A percentile compares a stretch with the other conserved stretches of the same genome.
phyloP scores from a whole-genome alignment of 176 grass and related monocot species.

The Raddia guianensis region DNA sequence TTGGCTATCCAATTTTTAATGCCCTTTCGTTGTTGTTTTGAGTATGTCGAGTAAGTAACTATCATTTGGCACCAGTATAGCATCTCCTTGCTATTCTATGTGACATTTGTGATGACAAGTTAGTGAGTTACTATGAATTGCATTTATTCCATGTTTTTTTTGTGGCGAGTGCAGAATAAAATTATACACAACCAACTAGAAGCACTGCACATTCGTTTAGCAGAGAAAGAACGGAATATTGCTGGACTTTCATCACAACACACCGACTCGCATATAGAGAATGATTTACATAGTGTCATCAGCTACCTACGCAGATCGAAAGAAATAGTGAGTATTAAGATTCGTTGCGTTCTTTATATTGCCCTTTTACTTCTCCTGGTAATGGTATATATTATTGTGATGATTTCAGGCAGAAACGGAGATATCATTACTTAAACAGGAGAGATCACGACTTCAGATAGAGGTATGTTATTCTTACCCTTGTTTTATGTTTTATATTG shows the following conservation, averaged over 20 bases:
- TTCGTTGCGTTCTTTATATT: neutral
- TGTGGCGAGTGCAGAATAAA: slow-evolving; percentile 67
- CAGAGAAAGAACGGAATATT: slow-evolving; percentile 71
- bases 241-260: slow-evolving; percentile 61
- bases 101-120: neutral
- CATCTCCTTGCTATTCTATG: slow-evolving; percentile 7
- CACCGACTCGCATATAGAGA: slow-evolving; percentile 65
- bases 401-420: slow-evolving; percentile 92
- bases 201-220: slow-evolving; percentile 83
- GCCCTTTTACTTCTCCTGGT: neutral
- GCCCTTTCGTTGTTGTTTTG: neutral
- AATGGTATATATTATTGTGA: slow-evolving; percentile 23
- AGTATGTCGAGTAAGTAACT: neutral
- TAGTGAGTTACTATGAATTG: neutral
- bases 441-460: slow-evolving; percentile 80
- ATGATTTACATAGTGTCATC: slow-evolving; percentile 81
- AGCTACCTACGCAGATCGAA: slow-evolving; percentile 88
- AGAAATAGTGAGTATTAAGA: slow-evolving; percentile 83
- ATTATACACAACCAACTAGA: slow-evolving; percentile 83
- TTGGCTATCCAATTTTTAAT: neutral
- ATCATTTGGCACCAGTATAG: neutral
- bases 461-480: slow-evolving; percentile 62
- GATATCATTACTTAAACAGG: slow-evolving; percentile 89
- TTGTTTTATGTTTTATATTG: slow-evolving; percentile 1
- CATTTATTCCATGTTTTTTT: slow-evolving; percentile 22